Base-by-base conservation (phyloP, 306 rosid genomes). In the Vigna nakashimae region DNA sequence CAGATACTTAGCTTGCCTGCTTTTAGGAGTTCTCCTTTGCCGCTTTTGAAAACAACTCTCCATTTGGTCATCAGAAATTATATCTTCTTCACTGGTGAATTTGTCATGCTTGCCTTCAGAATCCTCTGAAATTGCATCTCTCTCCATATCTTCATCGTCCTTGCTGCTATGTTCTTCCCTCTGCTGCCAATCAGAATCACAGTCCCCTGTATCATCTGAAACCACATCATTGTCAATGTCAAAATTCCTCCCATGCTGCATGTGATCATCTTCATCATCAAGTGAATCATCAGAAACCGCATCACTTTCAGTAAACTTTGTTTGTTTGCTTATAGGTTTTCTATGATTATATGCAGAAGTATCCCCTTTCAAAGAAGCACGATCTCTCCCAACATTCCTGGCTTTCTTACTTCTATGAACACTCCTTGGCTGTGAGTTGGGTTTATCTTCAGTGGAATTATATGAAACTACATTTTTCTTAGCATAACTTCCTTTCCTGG, bases 161-260 rank as follows among this genome's bases (percentile, higher is more conserved):
- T 85, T 87, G 70, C 86, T 78, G 78, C 91, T 74, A 17, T 75
- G 89, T 75, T 73, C 84, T 82, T 80, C 89, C 87, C 73, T 85
- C 50, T 80, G 86, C 68, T 51, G 86, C 71, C 84, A 84, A 74
- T 46, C 84, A 83, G 91, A 77, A 83, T 74, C 71, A 84, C 60
- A 79, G 55, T 81, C 88, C 69, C 50, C 64, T 79, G 86, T 56
- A 71, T 81, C 92, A 63, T 84, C 85, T 43, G 90, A 86, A 48
- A 71, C 52, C 45, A 77, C 81, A 63, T 73, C 79, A 83, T 77
- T 76, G 75, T 73, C 85, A 53, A 58, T 60, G 57, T 71, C 45
- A 71, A 22, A 30, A 45, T 68, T 58, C 66, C 66, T 79, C 53
- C 70, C 73, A 58, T 48, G 78, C 48, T 4, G 84, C 79, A 48